Evolutionary conservation across 1,139 yeast species (phyloP), one percentile per base, ranked within the genome.

Genomic region (Blastobotrys raffinosifermentans): DNA sequence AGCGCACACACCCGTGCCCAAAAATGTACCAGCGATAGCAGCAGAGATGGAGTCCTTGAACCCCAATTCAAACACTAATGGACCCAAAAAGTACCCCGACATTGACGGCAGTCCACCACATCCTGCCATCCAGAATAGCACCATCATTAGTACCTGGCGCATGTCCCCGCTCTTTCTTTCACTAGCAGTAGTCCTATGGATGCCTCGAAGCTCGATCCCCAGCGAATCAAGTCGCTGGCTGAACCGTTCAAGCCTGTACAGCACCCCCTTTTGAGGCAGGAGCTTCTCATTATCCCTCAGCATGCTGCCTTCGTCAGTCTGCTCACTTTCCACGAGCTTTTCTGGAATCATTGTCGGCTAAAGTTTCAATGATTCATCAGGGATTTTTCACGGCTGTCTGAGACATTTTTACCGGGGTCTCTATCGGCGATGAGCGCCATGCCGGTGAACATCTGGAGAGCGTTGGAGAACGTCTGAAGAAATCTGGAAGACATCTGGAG

Each of bases 21-120:
- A 48, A 19, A 75, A 57, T 42, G 74, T 72, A 0, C 86, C 85
- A 3, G 77, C 52, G 16, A 80, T 47, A 3, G 93, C 91, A 7
- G 77, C 64, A 2, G 75, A 59, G 44, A 82, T 53, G 1, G 84
- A 65, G 49, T 82, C 79, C 40, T 62, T 71, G 48, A 82, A 76
- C 3, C 85, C 82, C 14, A 85, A 63, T 2, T 72, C 82, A 53
- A 73, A 85, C 4, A 81, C 55, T 34, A 82, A 58, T 0, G 94
- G 85, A 0, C 93, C 93, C 34, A 83, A 61, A 42, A 81, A 75
- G 52, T 73, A 85, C 2, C 91, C 75, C 0, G 94, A 80, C 84
- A 84, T 81, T 1, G 94, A 81, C 4, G 93, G 80, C 22, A 85
- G 64, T 0, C 94, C 89, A 39, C 94, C 93, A 46, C 87, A 73